Base-by-base conservation (phyloP, 2,329 filamentous ascomycete genomes). In the Pseudopithomyces chartarum region DNA sequence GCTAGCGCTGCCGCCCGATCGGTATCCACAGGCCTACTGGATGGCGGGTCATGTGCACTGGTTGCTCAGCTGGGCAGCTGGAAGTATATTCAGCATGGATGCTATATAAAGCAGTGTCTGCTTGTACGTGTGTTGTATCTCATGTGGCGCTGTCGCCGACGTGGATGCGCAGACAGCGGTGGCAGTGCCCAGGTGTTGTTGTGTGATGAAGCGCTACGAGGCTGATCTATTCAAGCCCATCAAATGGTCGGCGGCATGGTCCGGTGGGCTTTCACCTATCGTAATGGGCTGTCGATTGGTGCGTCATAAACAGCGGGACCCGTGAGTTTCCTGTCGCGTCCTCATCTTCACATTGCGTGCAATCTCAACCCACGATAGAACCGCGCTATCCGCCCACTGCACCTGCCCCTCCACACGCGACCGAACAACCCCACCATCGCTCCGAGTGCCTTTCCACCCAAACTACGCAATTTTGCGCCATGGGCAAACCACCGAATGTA, bases 401-500 rank as follows among this genome's bases (percentile, higher is more conserved):
- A 26, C 26, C 46, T 38, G 20, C 46, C 46, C 54, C 33, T 43
- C 48, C 45, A 29, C 34, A n/a, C 47, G 19, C 34, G 36, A 29
- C 22, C 23, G 20, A 17, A 13, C 47, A 32, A 52, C 49, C 56
- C 59, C 51, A 51, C 56, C 40, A 61, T 38, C 46, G 15, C n/a
- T n/a, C 20, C 20, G 32, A 32, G 20, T 46, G 52, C 63, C 56
- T 60, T 65, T 56, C 60, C 58, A 61, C 48, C 56, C 34, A 36
- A 36, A 29, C n/a, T 40, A 7, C 38, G 7, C 38, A 19, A 40
- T 19, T 10, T 59, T 22, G 13, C 60, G 58, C 57, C 68, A 77
- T 77, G 74, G 74, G 73, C 53, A 77, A 77, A 57, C 74, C 74
- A 45, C 72, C 85, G 64, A 85, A 84, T 66, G 38, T 40, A 40